Conservation (phyloP, 257 asterid genomes). For the Scutellaria barbata region DNA sequence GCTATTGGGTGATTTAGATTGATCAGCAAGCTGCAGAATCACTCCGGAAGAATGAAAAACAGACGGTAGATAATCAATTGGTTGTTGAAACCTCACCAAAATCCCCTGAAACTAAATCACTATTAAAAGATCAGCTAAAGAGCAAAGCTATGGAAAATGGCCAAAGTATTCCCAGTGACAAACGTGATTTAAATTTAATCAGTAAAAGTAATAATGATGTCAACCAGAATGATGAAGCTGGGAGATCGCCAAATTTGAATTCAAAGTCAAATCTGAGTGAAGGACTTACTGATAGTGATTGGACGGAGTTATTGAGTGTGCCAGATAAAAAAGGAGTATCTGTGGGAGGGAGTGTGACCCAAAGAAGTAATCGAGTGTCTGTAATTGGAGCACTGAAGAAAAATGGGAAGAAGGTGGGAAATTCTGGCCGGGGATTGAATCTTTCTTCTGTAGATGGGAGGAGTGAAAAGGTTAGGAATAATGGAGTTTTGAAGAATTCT, state of each 20-base stretch:
- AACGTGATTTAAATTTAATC: conserved; percentile 41
- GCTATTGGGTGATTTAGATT: conserved; percentile 59
- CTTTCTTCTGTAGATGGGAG: conserved; percentile 42
- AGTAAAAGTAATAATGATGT: conserved; percentile 47
- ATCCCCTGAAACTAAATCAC: conserved; percentile 58
- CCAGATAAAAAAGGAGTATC: conserved; percentile 57
- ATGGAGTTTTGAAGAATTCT: conserved; percentile 51
- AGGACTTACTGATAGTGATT: conserved; percentile 76
- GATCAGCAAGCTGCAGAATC: conserved; percentile 99
- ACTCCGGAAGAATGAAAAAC: conserved; percentile 72
- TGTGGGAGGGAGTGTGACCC: conserved; percentile 37
- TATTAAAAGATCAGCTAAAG: conserved; percentile 79
- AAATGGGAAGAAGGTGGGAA: conserved; percentile 53
- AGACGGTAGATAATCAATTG: conserved; percentile 55
- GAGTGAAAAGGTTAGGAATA: conserved; percentile 49
- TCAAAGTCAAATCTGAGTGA: conserved; percentile 46
- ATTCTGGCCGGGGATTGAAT: conserved; percentile 51
- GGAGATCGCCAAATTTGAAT: conserved; percentile 40
- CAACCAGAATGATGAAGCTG: conserved; percentile 50
- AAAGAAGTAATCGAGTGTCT: conserved; percentile 48
- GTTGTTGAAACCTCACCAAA: conserved; percentile 47
- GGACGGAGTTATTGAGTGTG: conserved; percentile 88
- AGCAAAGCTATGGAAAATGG: conserved; percentile 56
- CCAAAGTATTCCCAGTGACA: conserved; percentile 37
- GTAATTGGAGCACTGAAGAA: conserved; percentile 48